Evolutionary conservation across 371 early-diverging fungal genomes (phyloP), one percentile per base, ranked within the genome.

Genomic region (Mucor velutinosus): DNA sequence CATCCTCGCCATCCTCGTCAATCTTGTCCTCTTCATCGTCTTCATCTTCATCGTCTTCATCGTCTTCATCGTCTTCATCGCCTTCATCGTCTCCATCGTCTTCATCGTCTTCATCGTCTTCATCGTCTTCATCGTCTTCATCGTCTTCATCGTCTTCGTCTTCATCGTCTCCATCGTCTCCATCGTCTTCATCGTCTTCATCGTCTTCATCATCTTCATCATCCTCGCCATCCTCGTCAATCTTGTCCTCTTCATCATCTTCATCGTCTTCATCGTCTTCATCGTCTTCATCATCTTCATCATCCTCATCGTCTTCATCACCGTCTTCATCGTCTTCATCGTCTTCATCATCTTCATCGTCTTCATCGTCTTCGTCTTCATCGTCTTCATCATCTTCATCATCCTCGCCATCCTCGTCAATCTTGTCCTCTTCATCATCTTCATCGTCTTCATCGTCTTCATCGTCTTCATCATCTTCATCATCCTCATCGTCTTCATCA

Each of bases 171-270:
- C 19, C 12, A n/a, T 17, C 23, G 1, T 58, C 49, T 10, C n/a
- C n/a, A n/a, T 62, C n/a, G n/a, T n/a, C n/a, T n/a, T n/a, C 55
- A n/a, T 51, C 37, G 37, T 53, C 63, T 2, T 60, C 39, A 11
- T 51, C 39, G 4, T 49, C 37, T 33, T 33, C 39, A 10, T 58
- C 43, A 7, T 58, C 23, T 12, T 30, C 17, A 27, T 58, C 35
- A 1, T n/a, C n/a, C n/a, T n/a, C n/a, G n/a, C n/a, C n/a, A n/a
- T n/a, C n/a, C n/a, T n/a, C n/a, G n/a, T n/a, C n/a, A n/a, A n/a
- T n/a, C n/a, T n/a, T n/a, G n/a, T n/a, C n/a, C n/a, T 35, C 45
- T 21, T 58, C 58, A 32, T 21, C 58, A 17, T 62, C 63, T 7
- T 49, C 23, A 21, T 62, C n/a, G n/a, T n/a, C n/a, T n/a, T n/a